Conservation (phyloP, 2,329 filamentous ascomycete species). For the Coniochaeta prunicola region DNA sequence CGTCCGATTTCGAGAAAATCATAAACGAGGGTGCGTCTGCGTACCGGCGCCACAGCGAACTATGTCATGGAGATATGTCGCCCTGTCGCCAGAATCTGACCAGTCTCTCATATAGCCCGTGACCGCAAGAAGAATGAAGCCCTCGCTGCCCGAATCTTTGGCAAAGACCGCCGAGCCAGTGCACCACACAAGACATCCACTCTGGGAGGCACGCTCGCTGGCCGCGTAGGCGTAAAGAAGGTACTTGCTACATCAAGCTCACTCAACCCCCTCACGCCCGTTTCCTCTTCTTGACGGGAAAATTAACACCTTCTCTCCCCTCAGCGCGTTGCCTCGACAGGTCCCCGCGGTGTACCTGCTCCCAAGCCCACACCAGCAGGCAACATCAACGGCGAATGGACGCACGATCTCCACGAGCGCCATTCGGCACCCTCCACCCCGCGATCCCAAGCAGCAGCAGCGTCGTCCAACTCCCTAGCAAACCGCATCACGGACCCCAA, state of each 20-base stretch:
- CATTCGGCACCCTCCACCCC: conserved; percentile 29
- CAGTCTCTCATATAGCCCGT: conserved; percentile 36
- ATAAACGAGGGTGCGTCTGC: conserved; percentile 40
- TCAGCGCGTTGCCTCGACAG: conserved; percentile 25
- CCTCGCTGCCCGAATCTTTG: conserved; percentile 67
- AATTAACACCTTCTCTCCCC: conserved; percentile 8
- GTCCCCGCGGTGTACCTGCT: conserved; percentile 10
- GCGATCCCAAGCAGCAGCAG: conserved; percentile 18
- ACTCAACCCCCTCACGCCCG: not conserved
- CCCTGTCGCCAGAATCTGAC: conserved; percentile 4
- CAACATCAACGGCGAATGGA: conserved; percentile 62
- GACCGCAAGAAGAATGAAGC: conserved; percentile 64
- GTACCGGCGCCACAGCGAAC: not conserved
- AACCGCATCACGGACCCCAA: conserved; percentile 18
- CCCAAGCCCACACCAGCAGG: conserved; percentile 28
- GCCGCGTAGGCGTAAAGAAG: conserved; percentile 68
- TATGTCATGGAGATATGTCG: not conserved
- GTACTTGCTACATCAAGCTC: conserved; percentile 32
- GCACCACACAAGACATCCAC: conserved; percentile 31
- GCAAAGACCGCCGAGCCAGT: conserved; percentile 50
- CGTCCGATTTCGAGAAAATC: conserved; percentile 46
- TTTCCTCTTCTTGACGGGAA: conserved; percentile 7
- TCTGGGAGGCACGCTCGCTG: conserved; percentile 54
- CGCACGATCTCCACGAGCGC: conserved; percentile 57
- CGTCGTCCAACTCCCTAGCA: conserved; percentile 30